Conservation (phyloP, 208 protist species). For the Herpetomonas tarakana region DNA sequence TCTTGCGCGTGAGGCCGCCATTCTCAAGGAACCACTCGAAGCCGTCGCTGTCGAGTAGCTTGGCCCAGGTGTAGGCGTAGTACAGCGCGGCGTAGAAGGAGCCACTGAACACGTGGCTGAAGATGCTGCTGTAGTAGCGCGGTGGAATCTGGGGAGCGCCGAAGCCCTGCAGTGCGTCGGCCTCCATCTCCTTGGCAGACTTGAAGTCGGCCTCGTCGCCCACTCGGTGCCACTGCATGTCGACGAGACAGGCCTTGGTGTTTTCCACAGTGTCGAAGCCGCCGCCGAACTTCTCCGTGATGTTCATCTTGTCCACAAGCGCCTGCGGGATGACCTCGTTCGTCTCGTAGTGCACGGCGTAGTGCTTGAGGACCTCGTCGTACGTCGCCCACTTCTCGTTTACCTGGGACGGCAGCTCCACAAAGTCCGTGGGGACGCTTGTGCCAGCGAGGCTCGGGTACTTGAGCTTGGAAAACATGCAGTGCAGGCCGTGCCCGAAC, state of each 20-base stretch:
- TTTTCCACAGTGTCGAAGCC: constrained; percentile 52
- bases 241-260: constrained; percentile 43
- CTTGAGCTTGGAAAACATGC: constrained; percentile 52
- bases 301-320: constrained; percentile 51
- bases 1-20: constrained; percentile 43
- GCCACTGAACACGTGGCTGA: constrained; percentile 72
- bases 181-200: constrained; percentile 32
- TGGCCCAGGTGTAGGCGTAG: constrained; percentile 78
- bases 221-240: constrained; percentile 55
- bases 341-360: constrained; percentile 64
- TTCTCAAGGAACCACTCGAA: constrained; percentile 69
- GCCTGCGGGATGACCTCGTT: constrained; percentile 42
- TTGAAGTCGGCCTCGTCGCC: constrained; percentile 25
- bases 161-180: constrained; percentile 22
- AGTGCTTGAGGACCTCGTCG: constrained; percentile 40
- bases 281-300: constrained; percentile 25
- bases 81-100: constrained; percentile 72
- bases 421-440: constrained; percentile 66
- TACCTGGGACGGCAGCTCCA: constrained; percentile 81
- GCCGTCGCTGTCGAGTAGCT: constrained; percentile 60
- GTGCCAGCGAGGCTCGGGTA: constrained; percentile 50
- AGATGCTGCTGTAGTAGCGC: constrained; percentile 47
- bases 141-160: constrained; percentile 27
- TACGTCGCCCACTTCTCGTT: constrained; percentile 77
- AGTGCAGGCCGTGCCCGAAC: constrained; percentile 68